Evolutionary conservation across 352 stramenopile genomes (phyloP).

Genomic region (Globisporangium paddicum): DNA sequence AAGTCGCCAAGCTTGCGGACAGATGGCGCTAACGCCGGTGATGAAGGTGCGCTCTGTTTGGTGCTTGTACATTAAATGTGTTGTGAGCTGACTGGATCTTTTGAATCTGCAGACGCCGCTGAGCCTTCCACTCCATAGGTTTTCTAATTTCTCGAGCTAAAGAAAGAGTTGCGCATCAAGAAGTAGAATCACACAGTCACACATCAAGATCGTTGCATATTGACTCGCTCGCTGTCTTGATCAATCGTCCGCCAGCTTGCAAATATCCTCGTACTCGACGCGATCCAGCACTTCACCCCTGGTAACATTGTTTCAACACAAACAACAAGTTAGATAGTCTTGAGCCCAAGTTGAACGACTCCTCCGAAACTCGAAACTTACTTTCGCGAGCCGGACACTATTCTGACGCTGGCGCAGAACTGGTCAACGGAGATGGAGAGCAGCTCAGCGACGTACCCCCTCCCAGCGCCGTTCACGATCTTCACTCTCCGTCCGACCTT

Average conservation of each 20-base stretch:
- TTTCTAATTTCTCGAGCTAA: neutral
- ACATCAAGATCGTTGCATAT: neutral
- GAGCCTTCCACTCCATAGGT: conserved; percentile 2
- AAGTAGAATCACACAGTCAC: neutral
- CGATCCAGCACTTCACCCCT: conserved; percentile 61
- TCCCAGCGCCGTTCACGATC: conserved; percentile 70
- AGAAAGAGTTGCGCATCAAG: neutral
- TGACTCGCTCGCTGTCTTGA: neutral
- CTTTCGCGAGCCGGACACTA: conserved; percentile 57
- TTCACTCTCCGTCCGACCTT: conserved; percentile 61
- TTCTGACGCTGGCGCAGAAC: conserved; percentile 60
- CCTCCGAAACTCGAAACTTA: conserved; percentile 10
- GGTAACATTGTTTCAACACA: neutral
- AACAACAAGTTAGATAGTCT: conserved; percentile 2
- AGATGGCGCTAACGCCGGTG: conserved; percentile 4
- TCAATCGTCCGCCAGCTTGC: conserved; percentile 51
- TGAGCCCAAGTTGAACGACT: neutral
- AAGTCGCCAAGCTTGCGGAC: conserved; percentile 2
- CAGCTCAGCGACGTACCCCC: conserved; percentile 53
- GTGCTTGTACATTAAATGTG: neutral
- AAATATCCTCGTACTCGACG: conserved; percentile 86
- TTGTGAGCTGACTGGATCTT: neutral
- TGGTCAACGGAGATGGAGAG: conserved; percentile 68
- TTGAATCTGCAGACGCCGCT: conserved; percentile 7
- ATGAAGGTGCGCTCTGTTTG: conserved; percentile 8